Percentiles rank a stretch among this genome's conserved stretches.
Evolutionary conservation across 2,329 filamentous ascomycete species (phyloP).

Genomic region (Xylaria sp.): DNA sequence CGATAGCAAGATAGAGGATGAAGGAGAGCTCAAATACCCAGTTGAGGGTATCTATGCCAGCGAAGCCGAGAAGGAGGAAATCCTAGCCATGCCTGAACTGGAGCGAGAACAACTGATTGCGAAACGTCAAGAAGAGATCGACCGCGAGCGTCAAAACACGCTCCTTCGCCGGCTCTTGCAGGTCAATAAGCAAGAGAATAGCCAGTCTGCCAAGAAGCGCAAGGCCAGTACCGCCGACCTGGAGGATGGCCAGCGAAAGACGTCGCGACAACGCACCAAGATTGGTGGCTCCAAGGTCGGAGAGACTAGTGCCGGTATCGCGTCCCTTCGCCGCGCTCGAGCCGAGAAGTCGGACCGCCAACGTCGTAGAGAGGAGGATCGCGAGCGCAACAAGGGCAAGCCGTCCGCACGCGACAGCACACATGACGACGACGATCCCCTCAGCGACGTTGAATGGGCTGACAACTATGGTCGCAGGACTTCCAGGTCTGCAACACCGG

Average conservation of each 20-base stretch:
- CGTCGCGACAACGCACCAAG: constrained; percentile 75
- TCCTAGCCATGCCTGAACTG: constrained; percentile 88
- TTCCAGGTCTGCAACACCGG: constrained; percentile 62
- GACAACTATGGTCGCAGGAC: constrained; percentile 60
- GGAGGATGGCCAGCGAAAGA: constrained; percentile 80
- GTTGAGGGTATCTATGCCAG: constrained; percentile 87
- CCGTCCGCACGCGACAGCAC: constrained; percentile 54
- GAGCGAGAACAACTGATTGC: constrained; percentile 91
- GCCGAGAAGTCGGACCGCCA: constrained; percentile 73
- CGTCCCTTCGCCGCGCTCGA: constrained; percentile 69
- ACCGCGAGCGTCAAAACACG: constrained; percentile 82
- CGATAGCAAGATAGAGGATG: constrained; percentile 52
- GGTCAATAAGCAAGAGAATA: constrained; percentile 69
- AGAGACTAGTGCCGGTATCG: constrained; percentile 77
- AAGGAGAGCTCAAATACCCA: constrained; percentile 75
- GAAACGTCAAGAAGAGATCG: constrained; percentile 84
- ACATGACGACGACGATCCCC: constrained; percentile 70
- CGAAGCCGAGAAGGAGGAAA: constrained; percentile 77
- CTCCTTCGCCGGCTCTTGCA: constrained; percentile 81
- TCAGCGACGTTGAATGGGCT: constrained; percentile 84
- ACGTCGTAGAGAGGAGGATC: constrained; percentile 70
- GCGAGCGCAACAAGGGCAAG: constrained; percentile 63
- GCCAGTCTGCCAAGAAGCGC: constrained; percentile 73
- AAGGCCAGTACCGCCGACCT: constrained; percentile 82
- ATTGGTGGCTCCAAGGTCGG: constrained; percentile 72